Conservation (phyloP, 257 asterid genomes). For the Nicotiana attenuata region DNA sequence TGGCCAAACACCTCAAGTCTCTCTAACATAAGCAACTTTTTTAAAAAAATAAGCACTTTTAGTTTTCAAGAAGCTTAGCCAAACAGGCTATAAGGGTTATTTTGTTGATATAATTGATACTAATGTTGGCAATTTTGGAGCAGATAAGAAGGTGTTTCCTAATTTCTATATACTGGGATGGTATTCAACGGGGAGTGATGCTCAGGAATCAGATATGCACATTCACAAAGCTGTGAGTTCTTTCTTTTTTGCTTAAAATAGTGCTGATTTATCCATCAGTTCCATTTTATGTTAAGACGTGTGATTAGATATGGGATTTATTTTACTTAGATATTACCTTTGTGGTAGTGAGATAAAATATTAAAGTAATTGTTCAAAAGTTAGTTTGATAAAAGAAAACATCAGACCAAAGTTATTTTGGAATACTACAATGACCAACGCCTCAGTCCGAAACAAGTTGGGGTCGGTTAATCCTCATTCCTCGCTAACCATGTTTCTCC, state of each 20-base stretch:
- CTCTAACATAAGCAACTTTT: too few relatives aligned
- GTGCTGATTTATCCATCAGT: background rate
- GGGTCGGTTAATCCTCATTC: too few relatives aligned
- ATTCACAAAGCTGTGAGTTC: slow-evolving; percentile 91
- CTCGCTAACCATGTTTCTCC: too few relatives aligned
- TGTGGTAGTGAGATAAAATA: background rate
- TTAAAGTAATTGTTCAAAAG: background rate
- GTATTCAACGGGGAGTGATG: slow-evolving; percentile 98
- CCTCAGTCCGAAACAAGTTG: too few relatives aligned
- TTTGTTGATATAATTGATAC: background rate
- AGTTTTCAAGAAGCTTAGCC: too few relatives aligned
- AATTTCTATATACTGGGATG: slow-evolving; percentile 85
- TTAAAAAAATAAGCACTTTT: too few relatives aligned
- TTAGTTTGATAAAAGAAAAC: background rate
- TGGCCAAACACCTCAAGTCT: too few relatives aligned
- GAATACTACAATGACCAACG: too few relatives aligned
- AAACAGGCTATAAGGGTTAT: background rate
- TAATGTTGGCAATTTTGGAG: slow-evolving; percentile 13
- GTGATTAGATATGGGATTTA: background rate
- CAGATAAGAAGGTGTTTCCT: slow-evolving; percentile 98
- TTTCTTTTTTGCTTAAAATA: slow-evolving; percentile 1
- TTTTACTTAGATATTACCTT: background rate
- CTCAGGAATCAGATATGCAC: slow-evolving; percentile 80
- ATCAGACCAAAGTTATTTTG: background rate
- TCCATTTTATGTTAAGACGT: background rate